phyloP scores from a whole-genome alignment of 805 yeast species.

The Alloascoidea africana region DNA sequence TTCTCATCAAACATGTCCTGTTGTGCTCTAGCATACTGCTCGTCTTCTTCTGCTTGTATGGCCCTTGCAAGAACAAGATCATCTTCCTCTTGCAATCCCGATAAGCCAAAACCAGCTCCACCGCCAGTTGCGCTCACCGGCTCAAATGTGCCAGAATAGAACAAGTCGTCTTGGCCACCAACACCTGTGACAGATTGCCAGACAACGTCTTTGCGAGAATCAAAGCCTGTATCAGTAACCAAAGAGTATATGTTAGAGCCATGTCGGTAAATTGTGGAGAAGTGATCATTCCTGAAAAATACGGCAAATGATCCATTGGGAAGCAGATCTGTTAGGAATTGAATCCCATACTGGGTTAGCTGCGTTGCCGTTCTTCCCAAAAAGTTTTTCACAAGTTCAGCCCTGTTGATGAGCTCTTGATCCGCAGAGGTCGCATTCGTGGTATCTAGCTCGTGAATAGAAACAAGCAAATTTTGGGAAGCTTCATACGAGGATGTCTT shows the following conservation, averaged over 20 bases:
- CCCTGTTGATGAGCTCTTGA: constrained; percentile 3
- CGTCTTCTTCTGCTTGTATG: constrained; percentile 44
- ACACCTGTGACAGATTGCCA: constrained; percentile 71
- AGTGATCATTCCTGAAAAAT: constrained; percentile 84
- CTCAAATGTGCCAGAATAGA: constrained; percentile 50
- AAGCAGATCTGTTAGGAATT: constrained; percentile 27
- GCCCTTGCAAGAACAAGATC: constrained; percentile 28
- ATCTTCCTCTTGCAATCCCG: constrained; percentile 15
- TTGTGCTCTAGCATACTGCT: constrained; percentile 28
- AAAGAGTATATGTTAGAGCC: constrained; percentile 39
- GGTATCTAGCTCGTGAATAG: constrained; percentile 22
- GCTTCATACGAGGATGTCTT: constrained; percentile 37
- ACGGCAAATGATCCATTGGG: constrained; percentile 43
- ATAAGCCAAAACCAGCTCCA: constrained; percentile 3
- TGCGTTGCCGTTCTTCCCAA: constrained; percentile 57
- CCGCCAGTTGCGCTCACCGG: constrained; percentile 21
- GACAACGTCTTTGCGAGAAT: constrained; percentile 29
- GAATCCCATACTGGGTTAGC: constrained; percentile 54
- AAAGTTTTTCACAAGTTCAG: constrained; percentile 24
- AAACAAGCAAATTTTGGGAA: constrained; percentile 41
- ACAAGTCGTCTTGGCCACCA: constrained; percentile 54
- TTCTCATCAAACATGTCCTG: constrained; percentile 20
- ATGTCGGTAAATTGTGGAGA: constrained; percentile 42
- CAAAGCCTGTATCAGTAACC: constrained; percentile 62
- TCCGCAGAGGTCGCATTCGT: constrained; percentile 14